These are phyloP conservation scores for Nannizzia gypsea DNA, from an alignment of 2,329 filamentous ascomycete species.

Conservation along the genomic window DNA sequence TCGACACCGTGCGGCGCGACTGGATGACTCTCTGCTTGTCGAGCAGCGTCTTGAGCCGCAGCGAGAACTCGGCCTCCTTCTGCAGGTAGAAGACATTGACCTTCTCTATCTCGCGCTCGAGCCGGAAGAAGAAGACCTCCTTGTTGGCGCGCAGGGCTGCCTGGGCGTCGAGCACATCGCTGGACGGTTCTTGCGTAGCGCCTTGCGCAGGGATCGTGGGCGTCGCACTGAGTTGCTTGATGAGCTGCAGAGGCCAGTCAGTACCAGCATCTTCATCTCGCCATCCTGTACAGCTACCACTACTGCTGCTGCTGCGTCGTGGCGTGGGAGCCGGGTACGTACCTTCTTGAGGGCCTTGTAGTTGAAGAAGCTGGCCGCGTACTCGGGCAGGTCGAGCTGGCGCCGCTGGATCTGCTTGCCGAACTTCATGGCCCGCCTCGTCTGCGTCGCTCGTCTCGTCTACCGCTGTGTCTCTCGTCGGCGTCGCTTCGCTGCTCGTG, in stretches of 20 bases:
- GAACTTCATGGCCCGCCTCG: slow-evolving; percentile 70
- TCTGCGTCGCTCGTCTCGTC: background rate
- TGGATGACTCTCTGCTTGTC: slow-evolving; percentile 93
- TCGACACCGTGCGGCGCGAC: slow-evolving; percentile 59
- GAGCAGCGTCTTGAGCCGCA: slow-evolving; percentile 78
- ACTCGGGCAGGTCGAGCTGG: slow-evolving; percentile 97
- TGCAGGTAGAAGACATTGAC: slow-evolving; percentile 97
- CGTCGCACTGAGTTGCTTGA: slow-evolving; percentile 92
- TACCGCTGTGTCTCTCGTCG: background rate
- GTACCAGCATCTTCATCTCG: slow-evolving; percentile 11
- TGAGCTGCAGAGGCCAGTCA: slow-evolving; percentile 53
- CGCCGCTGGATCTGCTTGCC: slow-evolving; percentile 98
- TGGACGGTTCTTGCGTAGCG: slow-evolving; percentile 32
- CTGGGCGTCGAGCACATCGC: slow-evolving; percentile 58
- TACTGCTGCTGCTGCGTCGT: background rate
- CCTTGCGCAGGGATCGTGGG: slow-evolving; percentile 70
- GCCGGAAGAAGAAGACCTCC: slow-evolving; percentile 94
- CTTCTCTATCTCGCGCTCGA: slow-evolving; percentile 95
- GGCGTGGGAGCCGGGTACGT: slow-evolving; percentile 1
- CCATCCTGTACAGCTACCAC: too few species aligned
- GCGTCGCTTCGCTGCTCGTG: background rate
- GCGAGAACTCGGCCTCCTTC: slow-evolving; percentile 95
- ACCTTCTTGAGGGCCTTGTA: slow-evolving; percentile 99
- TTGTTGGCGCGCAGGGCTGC: slow-evolving; percentile 89
- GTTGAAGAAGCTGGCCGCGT: slow-evolving; percentile 97